These are phyloP conservation scores for Lactarius sanguifluus DNA, from an alignment of 768 basidiomycete genomes.

Conservation along the genomic window DNA sequence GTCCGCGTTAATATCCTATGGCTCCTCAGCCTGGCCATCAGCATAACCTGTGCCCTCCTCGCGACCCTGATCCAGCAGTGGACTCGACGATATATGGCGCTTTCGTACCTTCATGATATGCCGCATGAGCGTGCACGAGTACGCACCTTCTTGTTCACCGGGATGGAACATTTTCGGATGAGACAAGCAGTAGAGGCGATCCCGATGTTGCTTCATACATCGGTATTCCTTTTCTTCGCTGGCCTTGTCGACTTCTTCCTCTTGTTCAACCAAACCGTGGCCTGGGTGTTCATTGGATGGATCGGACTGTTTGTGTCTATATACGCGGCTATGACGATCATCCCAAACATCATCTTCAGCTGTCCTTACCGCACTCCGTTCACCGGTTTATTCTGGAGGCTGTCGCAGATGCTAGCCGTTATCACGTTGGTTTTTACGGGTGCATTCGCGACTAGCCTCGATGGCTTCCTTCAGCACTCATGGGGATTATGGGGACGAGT, in stretches of 20 bases:
- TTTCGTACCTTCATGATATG: constrained; percentile 5
- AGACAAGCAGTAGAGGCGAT: constrained; percentile 3
- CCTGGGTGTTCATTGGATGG: constrained; percentile 5
- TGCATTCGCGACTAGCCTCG: not conserved
- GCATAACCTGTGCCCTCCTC: constrained; percentile 11
- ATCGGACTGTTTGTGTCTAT: not conserved
- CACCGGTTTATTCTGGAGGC: constrained; percentile 3
- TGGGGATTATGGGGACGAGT: not conserved
- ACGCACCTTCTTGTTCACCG: constrained; percentile 11
- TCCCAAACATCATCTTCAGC: constrained; percentile 8
- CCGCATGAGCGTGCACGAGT: constrained; percentile 9
- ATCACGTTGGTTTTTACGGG: not conserved
- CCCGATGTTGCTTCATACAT: constrained; percentile 9
- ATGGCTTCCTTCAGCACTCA: not conserved
- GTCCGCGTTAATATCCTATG: constrained; percentile 8
- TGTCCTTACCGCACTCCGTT: constrained; percentile 15
- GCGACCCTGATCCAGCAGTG: constrained; percentile 10
- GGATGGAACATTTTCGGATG: constrained; percentile 9
- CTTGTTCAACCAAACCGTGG: constrained; percentile 1
- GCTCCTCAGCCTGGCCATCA: constrained; percentile 11
- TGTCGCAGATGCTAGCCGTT: not conserved
- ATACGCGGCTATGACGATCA: constrained; percentile 9
- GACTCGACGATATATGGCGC: constrained; percentile 6
- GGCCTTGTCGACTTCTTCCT: constrained; percentile 12
- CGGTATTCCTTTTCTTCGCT: constrained; percentile 10